Base-by-base conservation (phyloP, 1,284 basidiomycete genomes). In the Austroboletus novae-zelandiae region DNA sequence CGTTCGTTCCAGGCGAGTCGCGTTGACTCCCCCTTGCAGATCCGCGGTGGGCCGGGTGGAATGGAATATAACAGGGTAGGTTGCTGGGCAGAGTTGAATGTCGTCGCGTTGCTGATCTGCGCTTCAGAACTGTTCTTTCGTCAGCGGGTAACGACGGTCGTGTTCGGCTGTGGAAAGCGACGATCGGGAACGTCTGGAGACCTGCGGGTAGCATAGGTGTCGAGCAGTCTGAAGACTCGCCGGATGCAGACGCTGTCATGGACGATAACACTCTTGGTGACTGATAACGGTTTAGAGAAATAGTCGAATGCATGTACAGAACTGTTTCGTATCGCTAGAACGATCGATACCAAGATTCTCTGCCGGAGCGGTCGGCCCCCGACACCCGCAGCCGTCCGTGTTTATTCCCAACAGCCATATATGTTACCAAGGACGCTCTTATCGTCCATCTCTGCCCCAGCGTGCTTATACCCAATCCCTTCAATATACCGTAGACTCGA, bases 141-240 rank as follows among this genome's bases (percentile, higher is more conserved):
- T 93, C 91, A 0, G 84, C 88, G 2, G 92, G 92, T 5, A 94
- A 94, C 57, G 94, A 97, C 55, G 94, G 93, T 1, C 80, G 87
- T 14, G 81, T 97, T 30, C 77, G 92, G 18, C 70, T 97, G 34
- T 97, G 93, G 89, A 96, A 96, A 69, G 86, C 87, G 14, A 85
- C 84, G 0, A 77, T 77, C 14, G 84, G 84, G 9, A 85, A 76
- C 48, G 83, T 89, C 14, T 91, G 89, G 89, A 72, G 86, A 54
- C 75, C 86, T 5, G 87, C 87, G 27, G 89, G 89, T 6, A 83
- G 83, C 52, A 81, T 91, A 48, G 84, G 84, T 40, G 85, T 90
- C 39, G 87, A 90, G 61, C 84, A 89, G 56, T 73, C 76, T 6
- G 81, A 84, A 51, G 83, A 86, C 53, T 70, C 71, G 40, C 78